Evolutionary conservation across 1,284 basidiomycete genomes (phyloP).

Genomic region (Lentinula novae-zelandiae): DNA sequence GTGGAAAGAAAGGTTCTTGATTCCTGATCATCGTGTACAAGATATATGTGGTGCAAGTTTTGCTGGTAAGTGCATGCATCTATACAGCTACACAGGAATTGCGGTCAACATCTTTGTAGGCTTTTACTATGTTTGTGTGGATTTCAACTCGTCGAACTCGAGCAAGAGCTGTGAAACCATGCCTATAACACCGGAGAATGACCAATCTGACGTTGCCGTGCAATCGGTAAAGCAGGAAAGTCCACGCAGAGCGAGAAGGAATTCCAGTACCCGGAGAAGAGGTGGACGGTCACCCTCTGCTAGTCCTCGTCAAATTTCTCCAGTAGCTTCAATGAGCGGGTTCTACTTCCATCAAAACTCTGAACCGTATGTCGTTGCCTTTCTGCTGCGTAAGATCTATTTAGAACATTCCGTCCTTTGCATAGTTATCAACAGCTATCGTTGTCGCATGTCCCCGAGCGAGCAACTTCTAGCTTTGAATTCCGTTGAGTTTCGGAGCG

Average conservation of each 20-base stretch:
- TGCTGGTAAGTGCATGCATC: conserved; percentile 55
- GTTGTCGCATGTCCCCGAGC: conserved; percentile 54
- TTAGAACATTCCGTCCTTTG: not conserved
- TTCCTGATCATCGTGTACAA: conserved; percentile 89
- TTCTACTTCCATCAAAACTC: conserved; percentile 94
- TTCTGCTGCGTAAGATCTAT: conserved; percentile 7
- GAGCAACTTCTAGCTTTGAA: conserved; percentile 58
- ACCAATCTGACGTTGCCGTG: conserved; percentile 21
- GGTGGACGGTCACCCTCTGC: conserved; percentile 35
- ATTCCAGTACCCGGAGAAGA: conserved; percentile 38
- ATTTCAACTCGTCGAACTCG: conserved; percentile 58
- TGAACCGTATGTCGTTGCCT: conserved; percentile 64
- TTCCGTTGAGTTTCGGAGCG: conserved; percentile 45
- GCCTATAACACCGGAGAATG: conserved; percentile 30
- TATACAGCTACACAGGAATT: conserved; percentile 15
- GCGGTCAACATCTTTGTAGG: conserved; percentile 37
- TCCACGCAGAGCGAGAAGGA: conserved; percentile 36
- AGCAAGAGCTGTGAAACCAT: conserved; percentile 26
- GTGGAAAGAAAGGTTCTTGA: conserved; percentile 95
- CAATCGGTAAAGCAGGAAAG: conserved; percentile 31
- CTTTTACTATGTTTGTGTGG: conserved; percentile 86
- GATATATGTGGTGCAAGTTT: conserved; percentile 96
- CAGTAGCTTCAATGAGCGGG: conserved; percentile 75
- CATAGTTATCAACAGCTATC: conserved; percentile 65
- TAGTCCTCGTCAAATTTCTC: conserved; percentile 34